phyloP scores from a whole-genome alignment of 2,329 filamentous ascomycete genomes.

The Diaporthe helianthi region DNA sequence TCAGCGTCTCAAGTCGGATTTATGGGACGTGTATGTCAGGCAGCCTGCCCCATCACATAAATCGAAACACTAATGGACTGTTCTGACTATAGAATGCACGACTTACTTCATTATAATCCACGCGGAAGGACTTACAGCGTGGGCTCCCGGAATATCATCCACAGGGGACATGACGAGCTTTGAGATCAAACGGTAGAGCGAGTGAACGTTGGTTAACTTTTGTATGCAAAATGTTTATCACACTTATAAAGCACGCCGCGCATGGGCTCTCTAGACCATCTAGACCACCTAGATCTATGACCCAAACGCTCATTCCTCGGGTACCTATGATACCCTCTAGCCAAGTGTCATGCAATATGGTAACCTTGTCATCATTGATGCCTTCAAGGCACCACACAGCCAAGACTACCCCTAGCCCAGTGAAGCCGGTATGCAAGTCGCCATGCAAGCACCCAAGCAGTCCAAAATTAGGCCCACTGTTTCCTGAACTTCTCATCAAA shows the following conservation, averaged over 20 bases:
- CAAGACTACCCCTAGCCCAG: neutral
- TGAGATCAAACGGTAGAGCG: neutral
- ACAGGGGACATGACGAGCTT: neutral
- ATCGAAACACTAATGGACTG: neutral
- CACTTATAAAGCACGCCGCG: neutral
- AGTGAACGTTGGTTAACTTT: too few relatives aligned
- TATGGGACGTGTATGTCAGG: neutral
- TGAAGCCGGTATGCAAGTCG: neutral
- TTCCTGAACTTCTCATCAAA: conserved; percentile 71
- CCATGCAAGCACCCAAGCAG: too few relatives aligned
- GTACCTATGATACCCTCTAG: neutral
- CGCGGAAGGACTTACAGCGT: neutral
- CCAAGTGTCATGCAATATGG: too few relatives aligned
- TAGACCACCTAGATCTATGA: neutral
- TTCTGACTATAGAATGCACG: neutral
- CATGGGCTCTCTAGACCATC: neutral
- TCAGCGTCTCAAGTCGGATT: neutral
- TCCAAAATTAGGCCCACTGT: conserved; percentile 60
- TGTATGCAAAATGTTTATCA: neutral
- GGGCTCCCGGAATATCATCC: neutral
- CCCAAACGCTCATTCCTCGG: neutral
- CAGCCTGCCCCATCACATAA: neutral
- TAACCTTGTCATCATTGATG: neutral
- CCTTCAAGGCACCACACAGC: neutral
- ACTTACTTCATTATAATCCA: neutral